These are phyloP conservation scores for Microdochium nivale DNA, from an alignment of 2,329 filamentous ascomycete species.

Conservation along the genomic window DNA sequence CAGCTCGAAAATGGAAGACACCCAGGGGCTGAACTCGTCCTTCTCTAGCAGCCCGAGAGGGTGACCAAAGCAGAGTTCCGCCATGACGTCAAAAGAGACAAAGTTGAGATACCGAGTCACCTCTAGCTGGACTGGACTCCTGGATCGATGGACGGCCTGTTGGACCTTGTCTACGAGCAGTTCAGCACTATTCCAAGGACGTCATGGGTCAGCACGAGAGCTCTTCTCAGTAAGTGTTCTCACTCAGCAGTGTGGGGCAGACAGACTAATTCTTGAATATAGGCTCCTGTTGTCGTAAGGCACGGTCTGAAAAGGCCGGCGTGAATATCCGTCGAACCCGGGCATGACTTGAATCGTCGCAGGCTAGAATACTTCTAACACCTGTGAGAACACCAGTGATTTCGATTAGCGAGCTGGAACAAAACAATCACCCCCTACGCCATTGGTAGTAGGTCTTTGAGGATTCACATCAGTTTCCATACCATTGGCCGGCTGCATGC, in stretches of 20 bases:
- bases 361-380: neutral
- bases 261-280: neutral
- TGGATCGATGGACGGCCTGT: neutral
- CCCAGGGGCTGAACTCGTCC: constrained; percentile 2
- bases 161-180: neutral
- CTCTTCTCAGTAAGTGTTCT: neutral
- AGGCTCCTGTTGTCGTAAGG: neutral
- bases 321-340: neutral
- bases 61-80: neutral
- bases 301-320: neutral
- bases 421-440: no score
- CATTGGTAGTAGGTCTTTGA: no score
- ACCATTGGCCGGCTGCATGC: neutral
- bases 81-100: neutral
- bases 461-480: neutral
- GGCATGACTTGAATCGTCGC: neutral
- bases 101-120: constrained; percentile 6
- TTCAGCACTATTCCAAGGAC: neutral
- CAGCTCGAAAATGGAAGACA: neutral
- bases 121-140: neutral
- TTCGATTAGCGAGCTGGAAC: no score
- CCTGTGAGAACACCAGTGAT: neutral
- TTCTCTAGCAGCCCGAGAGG: constrained; percentile 1
- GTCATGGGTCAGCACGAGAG: neutral
- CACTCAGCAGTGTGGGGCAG: no score